Evolutionary conservation across 2,329 filamentous ascomycete species (phyloP).

Genomic region (Exophiala spinifera): DNA sequence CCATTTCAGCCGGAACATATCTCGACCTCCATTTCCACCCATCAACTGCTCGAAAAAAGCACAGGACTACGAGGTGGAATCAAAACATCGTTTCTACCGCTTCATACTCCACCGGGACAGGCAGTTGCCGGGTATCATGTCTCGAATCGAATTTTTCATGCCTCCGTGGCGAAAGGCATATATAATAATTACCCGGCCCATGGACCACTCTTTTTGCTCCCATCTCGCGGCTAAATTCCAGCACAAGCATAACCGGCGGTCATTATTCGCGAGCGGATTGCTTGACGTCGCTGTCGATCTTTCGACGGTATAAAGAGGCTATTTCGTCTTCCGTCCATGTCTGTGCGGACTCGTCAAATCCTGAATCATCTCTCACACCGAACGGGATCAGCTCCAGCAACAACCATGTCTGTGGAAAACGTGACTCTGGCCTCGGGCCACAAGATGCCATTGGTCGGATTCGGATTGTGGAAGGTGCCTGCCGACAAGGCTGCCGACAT

Average conservation of each 20-base stretch:
- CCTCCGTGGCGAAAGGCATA: not conserved
- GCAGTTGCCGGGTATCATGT: not conserved
- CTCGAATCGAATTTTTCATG: not conserved
- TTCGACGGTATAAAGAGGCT: not conserved
- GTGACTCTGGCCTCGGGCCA: constrained; percentile 28
- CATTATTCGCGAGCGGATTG: not conserved
- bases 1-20: not conserved
- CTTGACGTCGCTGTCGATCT: not conserved
- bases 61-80: not conserved
- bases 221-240: constrained; percentile 1
- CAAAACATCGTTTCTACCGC: not conserved
- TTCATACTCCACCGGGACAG: not conserved
- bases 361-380: not conserved
- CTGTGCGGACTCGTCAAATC: not conserved
- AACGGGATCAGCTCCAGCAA: not conserved
- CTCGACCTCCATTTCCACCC: not conserved
- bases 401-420: constrained; percentile 5
- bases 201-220: not conserved
- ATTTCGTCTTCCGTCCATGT: not conserved
- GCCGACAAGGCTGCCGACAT: constrained; percentile 69
- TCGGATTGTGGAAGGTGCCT: constrained; percentile 74
- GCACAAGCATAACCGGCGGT: not conserved
- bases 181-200: not conserved
- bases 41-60: not conserved
- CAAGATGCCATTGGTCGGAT: constrained; percentile 45